A percentile compares a stretch with the other conserved stretches of the same genome.
Evolutionary conservation across 257 asterid species (phyloP).

Genomic region (Nicotiana sylvestris): DNA sequence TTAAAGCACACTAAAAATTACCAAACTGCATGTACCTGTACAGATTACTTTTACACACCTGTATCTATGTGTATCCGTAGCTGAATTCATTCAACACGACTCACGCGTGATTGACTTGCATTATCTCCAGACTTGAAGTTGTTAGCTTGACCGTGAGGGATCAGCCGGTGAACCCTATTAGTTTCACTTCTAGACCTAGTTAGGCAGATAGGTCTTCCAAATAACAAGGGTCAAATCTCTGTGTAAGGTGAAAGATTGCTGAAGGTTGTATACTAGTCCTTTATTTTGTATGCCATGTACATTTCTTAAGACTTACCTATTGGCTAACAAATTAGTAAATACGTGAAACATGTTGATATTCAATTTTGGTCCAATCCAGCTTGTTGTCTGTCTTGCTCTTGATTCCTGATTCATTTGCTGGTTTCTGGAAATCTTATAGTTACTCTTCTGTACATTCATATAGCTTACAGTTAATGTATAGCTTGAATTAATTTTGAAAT

Average conservation of each 20-base stretch:
- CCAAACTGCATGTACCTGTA: background rate
- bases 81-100: background rate
- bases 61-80: background rate
- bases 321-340: background rate
- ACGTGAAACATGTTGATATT: background rate
- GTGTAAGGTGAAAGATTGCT: background rate
- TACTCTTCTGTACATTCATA: background rate
- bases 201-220: conserved; percentile 39
- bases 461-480: too few species aligned
- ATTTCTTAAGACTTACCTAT: background rate
- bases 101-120: too few species aligned
- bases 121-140: conserved; percentile 60
- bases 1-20: background rate
- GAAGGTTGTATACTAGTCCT: background rate
- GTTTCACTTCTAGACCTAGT: conserved; percentile 54
- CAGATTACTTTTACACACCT: background rate
- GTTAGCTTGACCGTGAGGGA: conserved; percentile 72
- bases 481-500: too few species aligned
- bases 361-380: background rate
- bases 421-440: background rate
- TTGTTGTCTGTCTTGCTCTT: background rate
- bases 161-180: conserved; percentile 56
- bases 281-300: background rate
- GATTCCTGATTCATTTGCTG: background rate
- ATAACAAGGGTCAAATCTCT: background rate